These are phyloP conservation scores for Neurospora terricola DNA, from an alignment of 495 filamentous ascomycete species.

Conservation along the genomic window DNA sequence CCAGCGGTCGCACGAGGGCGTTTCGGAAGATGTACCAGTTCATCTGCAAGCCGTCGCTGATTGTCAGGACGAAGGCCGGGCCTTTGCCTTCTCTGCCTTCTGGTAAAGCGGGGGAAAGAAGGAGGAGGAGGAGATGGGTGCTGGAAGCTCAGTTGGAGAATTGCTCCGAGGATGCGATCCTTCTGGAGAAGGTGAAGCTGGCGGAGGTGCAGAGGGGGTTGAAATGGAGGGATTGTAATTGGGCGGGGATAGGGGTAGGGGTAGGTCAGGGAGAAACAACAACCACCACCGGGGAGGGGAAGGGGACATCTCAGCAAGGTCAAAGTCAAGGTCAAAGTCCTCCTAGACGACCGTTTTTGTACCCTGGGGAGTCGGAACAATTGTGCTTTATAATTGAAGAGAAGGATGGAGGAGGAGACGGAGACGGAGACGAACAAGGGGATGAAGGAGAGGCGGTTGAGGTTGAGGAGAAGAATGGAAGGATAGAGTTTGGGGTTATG, in stretches of 20 bases:
- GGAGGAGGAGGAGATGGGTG: slow-evolving; percentile 36
- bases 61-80: slow-evolving; percentile 81
- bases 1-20: slow-evolving; percentile 63
- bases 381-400: slow-evolving; percentile 82
- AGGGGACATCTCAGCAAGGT: slow-evolving; percentile 8
- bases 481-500: slow-evolving; percentile 66
- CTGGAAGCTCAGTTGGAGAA: slow-evolving; percentile 96
- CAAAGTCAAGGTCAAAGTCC: neutral
- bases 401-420: slow-evolving; percentile 23
- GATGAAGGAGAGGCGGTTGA: slow-evolving; percentile 31
- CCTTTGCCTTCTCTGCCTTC: slow-evolving; percentile 34
- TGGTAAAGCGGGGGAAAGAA: neutral
- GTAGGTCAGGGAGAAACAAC: neutral
- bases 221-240: slow-evolving; percentile 40
- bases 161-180: slow-evolving; percentile 59
- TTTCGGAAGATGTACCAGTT: slow-evolving; percentile 98
- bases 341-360: slow-evolving; percentile 48
- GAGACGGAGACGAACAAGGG: slow-evolving; percentile 15
- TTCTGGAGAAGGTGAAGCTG: slow-evolving; percentile 46
- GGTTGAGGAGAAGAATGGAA: slow-evolving; percentile 42
- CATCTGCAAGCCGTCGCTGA: slow-evolving; percentile 76
- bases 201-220: slow-evolving; percentile 36
- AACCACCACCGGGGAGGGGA: slow-evolving; percentile 9
- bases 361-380: slow-evolving; percentile 80
- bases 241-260: slow-evolving; percentile 22